Base-by-base conservation (phyloP, 75 land plant genomes). In the Larix kaempferi region DNA sequence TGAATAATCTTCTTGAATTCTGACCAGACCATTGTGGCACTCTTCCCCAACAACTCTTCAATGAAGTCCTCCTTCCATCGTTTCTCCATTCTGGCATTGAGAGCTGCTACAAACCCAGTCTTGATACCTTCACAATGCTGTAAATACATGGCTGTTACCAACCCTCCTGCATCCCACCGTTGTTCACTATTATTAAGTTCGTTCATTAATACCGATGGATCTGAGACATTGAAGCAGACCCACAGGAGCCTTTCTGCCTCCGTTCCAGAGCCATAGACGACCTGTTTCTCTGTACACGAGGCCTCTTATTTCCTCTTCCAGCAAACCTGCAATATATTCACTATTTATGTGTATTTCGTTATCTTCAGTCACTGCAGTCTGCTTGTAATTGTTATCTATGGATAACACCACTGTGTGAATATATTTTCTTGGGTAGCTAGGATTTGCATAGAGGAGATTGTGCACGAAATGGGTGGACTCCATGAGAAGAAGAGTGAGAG, bases 81-180 rank as follows among this genome's bases (percentile, higher is more conserved):
- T 12, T 2, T 15, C 17, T 65, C 21, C 10, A 66, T 16, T 37
- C 22, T 14, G 0, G 44, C 44, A 37, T 66, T 66, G 5, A 66
- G 44, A 19, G 41, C 52, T n/a, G 52, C 72, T 41, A 69, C 72
- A 69, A 69, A 69, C 10, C 72, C 72, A 69, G 13, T 39, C 52
- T 37, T 37, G 12, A 39, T 1, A 21, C 52, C 6, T 69, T 69
- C 72, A 39, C 72, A 41, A 10, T 69, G n/a, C 19, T 69, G 12
- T n/a, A 69, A 69, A 69, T 69, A 69, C 25, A 17, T 69, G 0
- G 49, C 52, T n/a, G 41, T 39, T 39, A 8, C 12, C 11, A 37
- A 23, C 10, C n/a, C 12, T 37, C n/a, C 52, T 7, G 49, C 6
- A 39, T 41, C 13, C 19, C 41, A 41, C n/a, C 1, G n/a, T 5